Evolutionary conservation across 1,139 yeast genomes (phyloP).

Genomic region (Taphrina communis): DNA sequence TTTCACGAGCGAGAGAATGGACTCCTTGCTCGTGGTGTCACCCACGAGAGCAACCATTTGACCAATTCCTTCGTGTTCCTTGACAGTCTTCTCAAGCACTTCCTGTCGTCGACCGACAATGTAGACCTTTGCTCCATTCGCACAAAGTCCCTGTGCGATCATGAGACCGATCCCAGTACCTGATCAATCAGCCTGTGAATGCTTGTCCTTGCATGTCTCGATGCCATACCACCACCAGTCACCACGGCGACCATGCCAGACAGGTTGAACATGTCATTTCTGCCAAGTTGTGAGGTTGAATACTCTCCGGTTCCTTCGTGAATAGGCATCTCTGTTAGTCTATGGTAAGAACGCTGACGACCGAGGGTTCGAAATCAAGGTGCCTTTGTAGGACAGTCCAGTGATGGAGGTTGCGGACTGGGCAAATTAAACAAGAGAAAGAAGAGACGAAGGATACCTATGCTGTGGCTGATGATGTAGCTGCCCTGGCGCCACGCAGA

Average conservation of each 20-base stretch:
- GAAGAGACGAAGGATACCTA: no score
- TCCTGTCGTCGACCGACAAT: constrained; percentile 46
- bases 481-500: neutral
- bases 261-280: constrained; percentile 43
- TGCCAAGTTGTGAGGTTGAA: constrained; percentile 43
- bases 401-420: no score
- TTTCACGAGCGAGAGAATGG: constrained; percentile 40
- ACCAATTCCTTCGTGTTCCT: constrained; percentile 44
- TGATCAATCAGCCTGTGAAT: neutral
- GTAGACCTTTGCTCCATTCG: constrained; percentile 47
- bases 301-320: constrained; percentile 20
- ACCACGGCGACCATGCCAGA: constrained; percentile 45
- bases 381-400: no score
- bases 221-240: constrained; percentile 44
- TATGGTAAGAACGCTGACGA: no score
- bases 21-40: constrained; percentile 45
- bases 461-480: constrained; percentile 5
- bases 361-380: no score
- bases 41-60: constrained; percentile 44
- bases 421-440: no score
- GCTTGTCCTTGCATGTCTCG: neutral
- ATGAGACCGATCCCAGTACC: constrained; percentile 47
- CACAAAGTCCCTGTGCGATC: constrained; percentile 46
- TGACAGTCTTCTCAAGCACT: constrained; percentile 45
- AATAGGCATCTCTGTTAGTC: neutral